phyloP scores from a whole-genome alignment of 2,329 filamentous ascomycete species.

The Pseudogymnoascus destructans region DNA sequence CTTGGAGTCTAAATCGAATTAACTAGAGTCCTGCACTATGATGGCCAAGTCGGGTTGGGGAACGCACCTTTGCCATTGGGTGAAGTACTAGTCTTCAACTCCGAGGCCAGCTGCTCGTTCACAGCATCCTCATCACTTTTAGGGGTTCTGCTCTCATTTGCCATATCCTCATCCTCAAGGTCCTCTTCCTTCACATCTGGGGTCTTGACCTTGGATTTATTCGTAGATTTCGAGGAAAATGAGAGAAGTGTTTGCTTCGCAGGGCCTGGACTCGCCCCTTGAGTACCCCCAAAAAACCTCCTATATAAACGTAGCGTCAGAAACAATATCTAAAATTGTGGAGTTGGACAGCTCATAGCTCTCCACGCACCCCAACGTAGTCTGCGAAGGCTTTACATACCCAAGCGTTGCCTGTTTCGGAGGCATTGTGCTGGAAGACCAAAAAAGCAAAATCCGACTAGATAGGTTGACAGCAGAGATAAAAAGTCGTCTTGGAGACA shows the following conservation, averaged over 20 bases:
- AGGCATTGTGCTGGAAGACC: slow-evolving; percentile 22
- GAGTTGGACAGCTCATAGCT: slow-evolving; percentile 13
- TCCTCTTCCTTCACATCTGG: slow-evolving; percentile 25
- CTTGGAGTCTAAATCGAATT: background rate
- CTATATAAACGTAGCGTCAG: slow-evolving; percentile 33
- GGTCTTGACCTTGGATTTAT: slow-evolving; percentile 16
- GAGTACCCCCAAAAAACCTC: slow-evolving; percentile 68
- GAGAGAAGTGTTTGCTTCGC: slow-evolving; percentile 67
- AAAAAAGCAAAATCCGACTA: slow-evolving; percentile 14
- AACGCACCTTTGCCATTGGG: background rate
- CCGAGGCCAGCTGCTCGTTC: slow-evolving; percentile 26
- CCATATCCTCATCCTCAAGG: slow-evolving; percentile 19
- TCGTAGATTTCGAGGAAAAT: slow-evolving; percentile 48
- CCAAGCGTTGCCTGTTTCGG: slow-evolving; percentile 65
- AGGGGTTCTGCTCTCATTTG: slow-evolving; percentile 8
- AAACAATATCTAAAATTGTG: background rate
- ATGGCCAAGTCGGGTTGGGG: background rate
- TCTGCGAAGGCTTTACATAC: slow-evolving; percentile 69
- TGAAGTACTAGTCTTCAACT: slow-evolving; percentile 34
- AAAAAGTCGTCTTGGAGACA: slow-evolving; percentile 18
- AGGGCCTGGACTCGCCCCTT: slow-evolving; percentile 44
- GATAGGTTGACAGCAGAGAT: slow-evolving; percentile 12
- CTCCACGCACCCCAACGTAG: slow-evolving; percentile 54
- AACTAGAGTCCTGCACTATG: background rate
- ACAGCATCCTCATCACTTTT: slow-evolving; percentile 29